These are phyloP conservation scores for Penicillium paxilli DNA, from an alignment of 495 filamentous ascomycete species.

Conservation along the genomic window DNA sequence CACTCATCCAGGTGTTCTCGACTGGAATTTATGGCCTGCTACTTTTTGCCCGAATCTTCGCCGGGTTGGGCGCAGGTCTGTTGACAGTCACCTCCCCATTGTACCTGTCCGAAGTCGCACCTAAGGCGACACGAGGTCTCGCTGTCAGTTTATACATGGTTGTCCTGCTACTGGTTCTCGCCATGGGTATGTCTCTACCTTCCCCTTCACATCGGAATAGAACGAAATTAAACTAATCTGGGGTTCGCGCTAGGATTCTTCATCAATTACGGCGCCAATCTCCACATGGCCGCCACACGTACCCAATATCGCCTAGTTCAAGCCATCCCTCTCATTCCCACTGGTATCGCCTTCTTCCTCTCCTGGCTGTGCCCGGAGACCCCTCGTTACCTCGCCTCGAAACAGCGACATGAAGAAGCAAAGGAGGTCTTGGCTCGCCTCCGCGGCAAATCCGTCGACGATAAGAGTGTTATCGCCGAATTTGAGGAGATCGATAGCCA, in stretches of 20 bases:
- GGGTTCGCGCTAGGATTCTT: constrained; percentile 44
- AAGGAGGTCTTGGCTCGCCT: constrained; percentile 40
- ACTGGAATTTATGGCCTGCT: constrained; percentile 46
- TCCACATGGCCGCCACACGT: constrained; percentile 39
- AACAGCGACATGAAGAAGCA: constrained; percentile 33
- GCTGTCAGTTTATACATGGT: constrained; percentile 53
- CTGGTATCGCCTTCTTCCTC: constrained; percentile 35
- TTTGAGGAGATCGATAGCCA: constrained; percentile 38
- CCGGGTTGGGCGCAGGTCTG: constrained; percentile 48
- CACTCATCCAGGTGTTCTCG: constrained; percentile 44
- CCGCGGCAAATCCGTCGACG: constrained; percentile 30
- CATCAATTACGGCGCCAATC: constrained; percentile 45
- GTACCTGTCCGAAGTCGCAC: constrained; percentile 55
- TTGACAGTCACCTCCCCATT: constrained; percentile 50
- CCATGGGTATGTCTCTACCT: constrained; percentile 34
- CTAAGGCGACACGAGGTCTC: constrained; percentile 46
- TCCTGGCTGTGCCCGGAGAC: constrained; percentile 42
- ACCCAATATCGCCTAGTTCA: constrained; percentile 47
- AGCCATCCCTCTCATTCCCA: constrained; percentile 42
- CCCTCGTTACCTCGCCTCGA: constrained; percentile 43
- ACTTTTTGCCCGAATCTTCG: constrained; percentile 45
- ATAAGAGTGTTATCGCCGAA: constrained; percentile 32
- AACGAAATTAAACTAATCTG: not conserved
- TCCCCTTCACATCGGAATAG: not conserved
- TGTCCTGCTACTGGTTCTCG: constrained; percentile 37